Percentiles rank a stretch among this genome's conserved stretches.
phyloP scores from a whole-genome alignment of 2,329 filamentous ascomycete genomes.

The Aspergillus sp. region DNA sequence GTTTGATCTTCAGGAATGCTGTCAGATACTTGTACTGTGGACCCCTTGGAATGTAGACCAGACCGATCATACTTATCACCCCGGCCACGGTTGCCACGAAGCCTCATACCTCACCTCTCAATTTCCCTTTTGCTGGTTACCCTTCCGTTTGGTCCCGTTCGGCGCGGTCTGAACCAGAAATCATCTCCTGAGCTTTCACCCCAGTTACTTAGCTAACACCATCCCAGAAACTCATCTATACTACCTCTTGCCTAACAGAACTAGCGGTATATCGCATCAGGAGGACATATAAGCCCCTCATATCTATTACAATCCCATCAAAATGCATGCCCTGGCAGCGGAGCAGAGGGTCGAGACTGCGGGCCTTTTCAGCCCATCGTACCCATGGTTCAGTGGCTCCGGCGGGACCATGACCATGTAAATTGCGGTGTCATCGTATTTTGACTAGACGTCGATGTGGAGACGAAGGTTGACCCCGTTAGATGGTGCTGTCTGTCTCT shows the following conservation, averaged over 20 bases:
- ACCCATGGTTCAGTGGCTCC: not conserved
- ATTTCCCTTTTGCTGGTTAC: not conserved
- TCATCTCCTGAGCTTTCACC: not conserved
- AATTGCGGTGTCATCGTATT: not conserved
- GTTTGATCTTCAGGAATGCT: not conserved
- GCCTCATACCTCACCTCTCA: not conserved
- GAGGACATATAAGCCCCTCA: no score
- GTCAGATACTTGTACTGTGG: not conserved
- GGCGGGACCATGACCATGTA: not conserved
- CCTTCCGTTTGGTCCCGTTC: not conserved
- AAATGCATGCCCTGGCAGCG: not conserved
- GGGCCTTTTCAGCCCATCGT: not conserved
- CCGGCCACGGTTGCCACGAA: not conserved
- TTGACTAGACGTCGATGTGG: not conserved
- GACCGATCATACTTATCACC: not conserved
- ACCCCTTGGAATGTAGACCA: not conserved
- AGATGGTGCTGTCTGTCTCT: not conserved
- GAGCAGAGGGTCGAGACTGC: not conserved
- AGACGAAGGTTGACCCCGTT: not conserved
- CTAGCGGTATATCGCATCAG: no score
- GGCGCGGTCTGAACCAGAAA: not conserved
- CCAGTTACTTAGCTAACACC: not conserved
- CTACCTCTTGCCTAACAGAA: no score
- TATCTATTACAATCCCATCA: no score
- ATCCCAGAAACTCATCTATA: no score